phyloP scores from a whole-genome alignment of 352 stramenopile genomes.

The Globisporangium cederbergense region DNA sequence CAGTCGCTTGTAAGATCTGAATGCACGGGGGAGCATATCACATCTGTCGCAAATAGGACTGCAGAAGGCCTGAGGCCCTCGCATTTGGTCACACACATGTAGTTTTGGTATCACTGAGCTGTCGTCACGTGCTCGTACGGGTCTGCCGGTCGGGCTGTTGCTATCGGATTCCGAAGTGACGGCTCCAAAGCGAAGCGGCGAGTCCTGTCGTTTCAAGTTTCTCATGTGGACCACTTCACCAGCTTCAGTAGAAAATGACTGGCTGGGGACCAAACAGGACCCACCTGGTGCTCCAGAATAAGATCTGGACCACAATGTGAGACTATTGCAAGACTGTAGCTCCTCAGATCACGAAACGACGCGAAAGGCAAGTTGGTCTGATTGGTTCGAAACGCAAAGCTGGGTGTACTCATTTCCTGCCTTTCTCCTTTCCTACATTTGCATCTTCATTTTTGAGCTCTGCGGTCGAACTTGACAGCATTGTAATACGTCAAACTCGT shows the following conservation, averaged over 20 bases:
- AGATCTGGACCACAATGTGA: background rate
- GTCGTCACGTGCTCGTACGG: too few species aligned
- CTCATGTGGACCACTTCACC: background rate
- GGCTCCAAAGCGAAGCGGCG: background rate
- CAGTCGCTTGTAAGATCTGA: slow-evolving; percentile 85
- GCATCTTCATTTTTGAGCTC: background rate
- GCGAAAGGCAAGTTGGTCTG: background rate
- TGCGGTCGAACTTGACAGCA: background rate
- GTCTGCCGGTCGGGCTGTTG: background rate
- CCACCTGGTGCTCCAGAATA: slow-evolving; percentile 8
- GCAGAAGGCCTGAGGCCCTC: slow-evolving; percentile 18
- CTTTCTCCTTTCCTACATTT: background rate
- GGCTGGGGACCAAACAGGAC: background rate
- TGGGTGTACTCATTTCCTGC: background rate
- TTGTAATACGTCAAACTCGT: too few species aligned
- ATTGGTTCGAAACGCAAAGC: background rate
- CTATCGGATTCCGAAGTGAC: background rate
- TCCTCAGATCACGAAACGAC: background rate
- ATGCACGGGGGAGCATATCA: slow-evolving; percentile 45
- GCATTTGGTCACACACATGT: background rate
- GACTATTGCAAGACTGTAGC: background rate
- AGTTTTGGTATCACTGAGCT: too few species aligned
- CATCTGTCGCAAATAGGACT: slow-evolving; percentile 88
- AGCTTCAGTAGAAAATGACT: slow-evolving; percentile 18
- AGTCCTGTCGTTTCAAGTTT: background rate